These are phyloP conservation scores for Ceriops decandra DNA, from an alignment of 345 rosid species.

Conservation along the genomic window DNA sequence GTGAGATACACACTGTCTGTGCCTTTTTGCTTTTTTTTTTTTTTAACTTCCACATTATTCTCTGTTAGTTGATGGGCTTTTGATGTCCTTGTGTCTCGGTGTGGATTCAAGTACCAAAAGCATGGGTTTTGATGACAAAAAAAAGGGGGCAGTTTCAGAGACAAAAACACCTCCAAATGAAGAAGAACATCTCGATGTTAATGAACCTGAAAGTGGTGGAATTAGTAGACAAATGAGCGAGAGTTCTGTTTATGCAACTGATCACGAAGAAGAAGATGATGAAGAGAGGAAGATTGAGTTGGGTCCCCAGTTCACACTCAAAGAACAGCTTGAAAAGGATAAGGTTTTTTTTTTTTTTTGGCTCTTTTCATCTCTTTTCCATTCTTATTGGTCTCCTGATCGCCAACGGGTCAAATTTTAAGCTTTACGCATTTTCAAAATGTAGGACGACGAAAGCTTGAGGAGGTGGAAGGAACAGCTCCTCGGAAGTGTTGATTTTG, in stretches of 20 bases:
- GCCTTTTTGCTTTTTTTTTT: not conserved
- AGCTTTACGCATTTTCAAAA: not conserved
- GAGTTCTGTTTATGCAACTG: slow-evolving; percentile 39
- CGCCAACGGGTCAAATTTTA: too few relatives aligned
- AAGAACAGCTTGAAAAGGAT: slow-evolving; percentile 66
- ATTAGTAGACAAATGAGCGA: slow-evolving; percentile 37
- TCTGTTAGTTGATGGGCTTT: slow-evolving; percentile 26
- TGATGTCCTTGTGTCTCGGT: slow-evolving; percentile 43
- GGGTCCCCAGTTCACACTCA: slow-evolving; percentile 63
- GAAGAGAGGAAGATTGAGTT: slow-evolving; percentile 50
- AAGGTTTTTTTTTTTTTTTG: slow-evolving; percentile 36
- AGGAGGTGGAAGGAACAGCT: slow-evolving; percentile 97
- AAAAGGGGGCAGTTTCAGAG: slow-evolving; percentile 25
- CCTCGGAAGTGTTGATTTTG: slow-evolving; percentile 67
- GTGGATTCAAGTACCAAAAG: slow-evolving; percentile 29
- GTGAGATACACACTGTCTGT: not conserved
- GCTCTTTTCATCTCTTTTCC: not conserved
- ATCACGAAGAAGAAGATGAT: slow-evolving; percentile 40
- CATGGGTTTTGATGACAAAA: slow-evolving; percentile 44
- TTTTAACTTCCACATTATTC: too few relatives aligned
- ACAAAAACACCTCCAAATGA: slow-evolving; percentile 22
- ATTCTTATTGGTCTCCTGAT: not conserved
- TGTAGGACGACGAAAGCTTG: slow-evolving; percentile 88
- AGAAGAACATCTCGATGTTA: slow-evolving; percentile 9
- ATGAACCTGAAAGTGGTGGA: slow-evolving; percentile 21